A percentile compares a stretch with the other conserved stretches of the same genome.
Evolutionary conservation across 2,329 filamentous ascomycete genomes (phyloP).

Genomic region (Falciphora oryzae): DNA sequence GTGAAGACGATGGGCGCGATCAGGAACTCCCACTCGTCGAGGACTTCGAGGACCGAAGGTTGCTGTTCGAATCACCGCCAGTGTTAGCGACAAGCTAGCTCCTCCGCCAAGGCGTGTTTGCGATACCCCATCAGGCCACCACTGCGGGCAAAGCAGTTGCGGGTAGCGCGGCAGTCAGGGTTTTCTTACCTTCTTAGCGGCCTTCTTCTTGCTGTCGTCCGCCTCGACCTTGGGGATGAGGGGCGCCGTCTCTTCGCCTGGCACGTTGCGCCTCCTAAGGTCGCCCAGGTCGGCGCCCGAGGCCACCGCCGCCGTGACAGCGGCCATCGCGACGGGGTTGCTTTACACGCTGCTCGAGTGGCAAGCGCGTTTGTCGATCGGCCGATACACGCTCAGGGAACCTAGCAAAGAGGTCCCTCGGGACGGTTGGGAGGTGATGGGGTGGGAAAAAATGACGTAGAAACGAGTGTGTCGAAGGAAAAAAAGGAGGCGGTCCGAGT

Average conservation of each 20-base stretch:
- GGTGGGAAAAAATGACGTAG: background rate
- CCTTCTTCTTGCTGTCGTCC: conserved; percentile 58
- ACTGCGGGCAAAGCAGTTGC: background rate
- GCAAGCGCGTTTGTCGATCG: background rate
- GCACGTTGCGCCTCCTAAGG: conserved; percentile 49
- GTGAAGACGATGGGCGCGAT: conserved; percentile 58
- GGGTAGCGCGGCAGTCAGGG: background rate
- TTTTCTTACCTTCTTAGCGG: conserved; percentile 36
- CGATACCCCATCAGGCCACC: background rate
- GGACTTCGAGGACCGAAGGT: conserved; percentile 54
- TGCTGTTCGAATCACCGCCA: conserved; percentile 26
- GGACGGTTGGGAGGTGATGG: background rate
- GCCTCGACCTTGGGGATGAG: conserved; percentile 34
- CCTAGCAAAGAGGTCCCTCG: background rate
- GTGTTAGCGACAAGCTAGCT: conserved; percentile 19
- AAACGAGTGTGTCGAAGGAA: conserved; percentile 10
- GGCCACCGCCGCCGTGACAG: conserved; percentile 48
- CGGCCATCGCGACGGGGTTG: conserved; percentile 37
- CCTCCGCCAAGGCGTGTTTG: background rate
- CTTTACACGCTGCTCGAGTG: conserved; percentile 1
- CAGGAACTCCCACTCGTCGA: conserved; percentile 59
- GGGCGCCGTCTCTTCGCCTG: conserved; percentile 32
- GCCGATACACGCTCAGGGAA: background rate
- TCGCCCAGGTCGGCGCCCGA: conserved; percentile 55
- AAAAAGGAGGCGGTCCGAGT: conserved; percentile 4